Evolutionary conservation across 192 early-diverging fungal genomes (phyloP).

Genomic region (Gonapodya prolifera): DNA sequence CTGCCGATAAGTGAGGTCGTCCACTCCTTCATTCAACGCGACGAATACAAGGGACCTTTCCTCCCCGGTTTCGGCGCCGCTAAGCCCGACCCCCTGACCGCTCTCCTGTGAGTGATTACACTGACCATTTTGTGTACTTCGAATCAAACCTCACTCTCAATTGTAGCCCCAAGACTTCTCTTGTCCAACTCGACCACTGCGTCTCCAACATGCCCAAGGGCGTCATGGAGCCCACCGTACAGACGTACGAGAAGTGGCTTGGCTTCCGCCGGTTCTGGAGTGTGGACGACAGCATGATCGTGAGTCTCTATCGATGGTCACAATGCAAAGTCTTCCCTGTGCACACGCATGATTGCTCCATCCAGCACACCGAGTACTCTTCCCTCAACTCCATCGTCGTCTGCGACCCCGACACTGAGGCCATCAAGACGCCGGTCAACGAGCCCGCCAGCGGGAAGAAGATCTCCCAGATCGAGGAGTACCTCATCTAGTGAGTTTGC

Average conservation of each 20-base stretch:
- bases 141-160: neutral
- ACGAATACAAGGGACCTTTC: constrained; percentile 70
- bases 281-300: constrained; percentile 91
- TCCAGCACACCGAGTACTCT: constrained; percentile 78
- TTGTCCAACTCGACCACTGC: neutral
- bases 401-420: constrained; percentile 72
- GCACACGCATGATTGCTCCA: neutral
- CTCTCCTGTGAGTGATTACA: constrained; percentile 12
- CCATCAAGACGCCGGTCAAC: constrained; percentile 94
- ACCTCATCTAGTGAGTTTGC: constrained; percentile 74
- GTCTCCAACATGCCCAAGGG: constrained; percentile 23
- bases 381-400: constrained; percentile 90
- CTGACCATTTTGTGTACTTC: neutral
- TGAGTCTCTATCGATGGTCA: constrained; percentile 20
- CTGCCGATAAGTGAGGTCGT: constrained; percentile 86
- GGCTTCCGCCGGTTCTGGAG: constrained; percentile 98
- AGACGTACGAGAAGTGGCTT: constrained; percentile 68
- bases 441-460: constrained; percentile 87
- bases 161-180: neutral
- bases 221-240: constrained; percentile 49
- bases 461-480: constrained; percentile 94
- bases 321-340: neutral
- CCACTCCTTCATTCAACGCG: constrained; percentile 85
- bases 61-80: constrained; percentile 57
- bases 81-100: constrained; percentile 20